Base-by-base conservation (phyloP, 2,329 filamentous ascomycete genomes). In the Botrytis elliptica region DNA sequence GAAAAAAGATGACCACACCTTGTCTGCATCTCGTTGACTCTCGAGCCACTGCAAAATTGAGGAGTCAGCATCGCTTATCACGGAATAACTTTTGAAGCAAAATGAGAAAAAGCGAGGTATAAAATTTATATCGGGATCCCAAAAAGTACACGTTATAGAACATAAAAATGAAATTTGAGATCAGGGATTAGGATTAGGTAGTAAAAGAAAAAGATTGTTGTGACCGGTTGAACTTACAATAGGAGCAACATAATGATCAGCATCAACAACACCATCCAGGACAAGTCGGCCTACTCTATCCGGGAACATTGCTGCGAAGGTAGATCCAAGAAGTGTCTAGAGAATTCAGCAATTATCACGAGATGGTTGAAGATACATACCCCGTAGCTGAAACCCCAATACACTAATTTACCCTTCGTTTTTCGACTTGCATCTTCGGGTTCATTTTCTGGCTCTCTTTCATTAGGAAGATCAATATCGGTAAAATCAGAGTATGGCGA, bases 341-440 rank as follows among this genome's bases (percentile, higher is more conserved):
- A 57, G 38, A 10, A 36, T 22, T 74, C 36, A 75, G 74, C 29
- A 9, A 16, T 33, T 38, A 22, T 65, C 49, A 25, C 10, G n/a
- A 25, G 9, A 49, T 42, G 29, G 33, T 44, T 12, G 22, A 63
- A 42, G 1, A 5, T 25, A 77, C 76, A 46, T 75, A 80, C 78
- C 14, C 79, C 84, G 75, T 88, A 88, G 14, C 85, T 87, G 65
- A 88, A 84, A 0, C 87, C 86, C 81, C 85, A 84, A 76, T 86
- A 88, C 14, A 80, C 76, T 42, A 80, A 74, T 40, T 80, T 78
- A 4, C 78, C 77, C 62, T 77, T 77, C 0, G 78, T 79, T 60
- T 77, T 75, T 44, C 36, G 18, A 20, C 25, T n/a, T 33, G 46
- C 18, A n/a, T 62, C 40, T 22, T 71, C 44, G 36, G 46, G 18